Percentiles rank a stretch among this genome's conserved stretches.
These are phyloP conservation scores for Aegilops bicornis DNA, from an alignment of 176 grass and related monocot species.

Conservation along the genomic window DNA sequence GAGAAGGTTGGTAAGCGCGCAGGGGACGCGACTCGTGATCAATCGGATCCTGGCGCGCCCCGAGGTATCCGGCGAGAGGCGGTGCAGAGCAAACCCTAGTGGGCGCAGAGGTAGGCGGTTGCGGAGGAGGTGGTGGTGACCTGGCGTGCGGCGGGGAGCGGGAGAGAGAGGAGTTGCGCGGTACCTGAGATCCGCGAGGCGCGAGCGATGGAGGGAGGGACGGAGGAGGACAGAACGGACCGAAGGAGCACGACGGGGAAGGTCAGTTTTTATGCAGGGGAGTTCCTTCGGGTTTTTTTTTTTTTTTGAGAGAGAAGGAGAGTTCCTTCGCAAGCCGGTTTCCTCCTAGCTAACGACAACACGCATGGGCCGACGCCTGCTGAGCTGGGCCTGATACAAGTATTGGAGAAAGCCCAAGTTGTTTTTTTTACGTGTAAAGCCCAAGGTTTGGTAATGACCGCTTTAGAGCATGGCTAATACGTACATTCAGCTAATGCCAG, in stretches of 20 bases:
- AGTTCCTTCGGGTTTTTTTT: background rate
- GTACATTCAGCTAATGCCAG: too few relatives aligned
- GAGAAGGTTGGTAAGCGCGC: background rate
- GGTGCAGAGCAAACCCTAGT: background rate
- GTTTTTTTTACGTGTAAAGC: too few relatives aligned
- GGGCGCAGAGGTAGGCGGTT: background rate
- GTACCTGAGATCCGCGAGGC: conserved; percentile 49
- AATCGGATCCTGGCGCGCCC: background rate
- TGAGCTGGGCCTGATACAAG: too few relatives aligned
- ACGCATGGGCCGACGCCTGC: too few relatives aligned
- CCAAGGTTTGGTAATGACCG: too few relatives aligned
- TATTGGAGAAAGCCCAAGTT: too few relatives aligned
- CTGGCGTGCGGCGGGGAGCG: background rate
- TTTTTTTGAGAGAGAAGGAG: background rate
- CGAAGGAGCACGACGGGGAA: background rate
- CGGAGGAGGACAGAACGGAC: background rate
- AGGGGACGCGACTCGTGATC: background rate
- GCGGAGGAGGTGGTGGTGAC: background rate
- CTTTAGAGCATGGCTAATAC: too few relatives aligned
- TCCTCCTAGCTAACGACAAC: background rate
- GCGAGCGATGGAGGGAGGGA: background rate
- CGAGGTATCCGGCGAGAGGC: background rate
- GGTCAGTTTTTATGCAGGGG: background rate
- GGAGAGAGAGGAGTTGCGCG: background rate
- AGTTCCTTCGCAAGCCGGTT: background rate